Percentiles rank a stretch among this genome's conserved stretches.
These are phyloP conservation scores for Ophiostoma australiae DNA, from an alignment of 2,329 filamentous ascomycete genomes.

Conservation along the genomic window DNA sequence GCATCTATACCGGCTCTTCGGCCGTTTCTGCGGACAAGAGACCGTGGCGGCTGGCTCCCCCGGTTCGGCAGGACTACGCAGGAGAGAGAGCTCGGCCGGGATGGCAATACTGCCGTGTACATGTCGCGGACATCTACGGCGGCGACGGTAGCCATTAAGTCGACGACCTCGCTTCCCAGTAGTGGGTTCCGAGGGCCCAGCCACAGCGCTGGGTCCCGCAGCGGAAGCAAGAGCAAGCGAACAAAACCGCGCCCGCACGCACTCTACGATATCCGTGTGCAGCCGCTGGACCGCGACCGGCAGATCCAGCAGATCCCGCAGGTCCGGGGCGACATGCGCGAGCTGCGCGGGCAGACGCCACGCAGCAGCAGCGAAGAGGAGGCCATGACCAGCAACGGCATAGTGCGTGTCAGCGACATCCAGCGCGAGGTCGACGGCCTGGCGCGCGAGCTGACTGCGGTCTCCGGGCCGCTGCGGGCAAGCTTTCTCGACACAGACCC, in stretches of 20 bases:
- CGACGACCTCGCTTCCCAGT: background rate
- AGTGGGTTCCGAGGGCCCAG: background rate
- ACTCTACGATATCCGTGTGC: background rate
- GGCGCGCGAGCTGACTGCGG: background rate
- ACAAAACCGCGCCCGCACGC: background rate
- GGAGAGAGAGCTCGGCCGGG: background rate
- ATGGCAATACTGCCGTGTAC: background rate
- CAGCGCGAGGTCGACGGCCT: background rate
- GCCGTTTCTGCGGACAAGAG: background rate
- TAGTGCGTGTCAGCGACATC: background rate
- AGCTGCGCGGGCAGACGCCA: background rate
- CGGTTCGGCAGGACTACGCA: background rate
- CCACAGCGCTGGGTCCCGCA: background rate
- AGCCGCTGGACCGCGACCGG: background rate
- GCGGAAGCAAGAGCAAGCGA: background rate
- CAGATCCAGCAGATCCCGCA: background rate
- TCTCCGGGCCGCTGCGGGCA: background rate
- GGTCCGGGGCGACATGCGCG: background rate
- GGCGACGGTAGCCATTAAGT: background rate
- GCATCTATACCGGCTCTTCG: background rate
- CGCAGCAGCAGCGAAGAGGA: background rate
- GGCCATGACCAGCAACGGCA: background rate
- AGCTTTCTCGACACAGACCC: background rate
- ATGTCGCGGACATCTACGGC: background rate
- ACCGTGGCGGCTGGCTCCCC: background rate